phyloP scores from a whole-genome alignment of 1,139 yeast species.

The Waltiozyma sp. region DNA sequence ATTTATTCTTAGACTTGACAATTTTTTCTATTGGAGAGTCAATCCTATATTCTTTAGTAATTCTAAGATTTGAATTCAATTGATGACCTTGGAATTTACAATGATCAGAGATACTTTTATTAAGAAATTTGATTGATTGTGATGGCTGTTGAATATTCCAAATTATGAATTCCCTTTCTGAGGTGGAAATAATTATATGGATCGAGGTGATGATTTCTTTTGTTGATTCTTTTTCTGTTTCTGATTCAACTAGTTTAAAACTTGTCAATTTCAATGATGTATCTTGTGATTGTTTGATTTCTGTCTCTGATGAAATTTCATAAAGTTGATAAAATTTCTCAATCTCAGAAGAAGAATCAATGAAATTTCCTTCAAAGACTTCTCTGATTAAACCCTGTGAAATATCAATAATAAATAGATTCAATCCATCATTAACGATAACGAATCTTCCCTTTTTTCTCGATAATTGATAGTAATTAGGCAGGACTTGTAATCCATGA shows the following conservation, averaged over 20 bases:
- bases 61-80: conserved; percentile 24
- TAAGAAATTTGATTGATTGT: conserved; percentile 20
- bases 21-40: conserved; percentile 8
- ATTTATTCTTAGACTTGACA: conserved; percentile 15
- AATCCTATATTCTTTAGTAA: conserved; percentile 22
- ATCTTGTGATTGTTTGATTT: neutral
- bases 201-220: conserved; percentile 5
- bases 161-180: conserved; percentile 29
- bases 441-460: conserved; percentile 30
- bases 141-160: conserved; percentile 37
- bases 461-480: conserved; percentile 24
- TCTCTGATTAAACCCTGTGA: conserved; percentile 54
- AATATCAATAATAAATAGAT: conserved; percentile 69
- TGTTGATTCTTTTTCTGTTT: conserved; percentile 14
- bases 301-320: neutral
- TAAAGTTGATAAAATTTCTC: conserved; percentile 1
- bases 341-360: conserved; percentile 2
- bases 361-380: conserved; percentile 29
- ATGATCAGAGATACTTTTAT: neutral
- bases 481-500: conserved; percentile 31
- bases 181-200: conserved; percentile 25
- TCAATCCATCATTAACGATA: conserved; percentile 59
- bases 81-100: conserved; percentile 26
- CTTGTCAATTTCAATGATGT: conserved; percentile 19
- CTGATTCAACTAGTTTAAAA: conserved; percentile 15